phyloP scores from a whole-genome alignment of 179 eudicot genomes.

The Sideroxylon spinosum region DNA sequence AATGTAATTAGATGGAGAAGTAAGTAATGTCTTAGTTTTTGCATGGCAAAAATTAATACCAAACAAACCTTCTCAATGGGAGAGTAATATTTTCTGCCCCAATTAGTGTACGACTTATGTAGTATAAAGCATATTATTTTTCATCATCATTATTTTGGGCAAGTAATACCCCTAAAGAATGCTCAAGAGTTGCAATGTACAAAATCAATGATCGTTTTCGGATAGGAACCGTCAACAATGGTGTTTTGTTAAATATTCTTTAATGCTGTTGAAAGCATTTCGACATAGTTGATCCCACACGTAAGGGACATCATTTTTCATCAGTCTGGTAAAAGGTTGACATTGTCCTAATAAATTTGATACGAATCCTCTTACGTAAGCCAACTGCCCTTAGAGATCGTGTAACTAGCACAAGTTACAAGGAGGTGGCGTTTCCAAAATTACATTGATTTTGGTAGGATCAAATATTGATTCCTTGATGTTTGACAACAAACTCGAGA shows the following conservation, averaged over 20 bases:
- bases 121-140: not conserved
- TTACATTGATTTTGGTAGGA: too few species aligned
- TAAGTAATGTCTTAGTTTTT: not conserved
- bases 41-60: not conserved
- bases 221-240: not conserved
- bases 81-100: not conserved
- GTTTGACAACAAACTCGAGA: too few species aligned
- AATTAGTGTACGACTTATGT: not conserved
- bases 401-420: too few species aligned
- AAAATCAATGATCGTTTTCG: not conserved
- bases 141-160: not conserved
- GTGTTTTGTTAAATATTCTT: not conserved
- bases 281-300: too few species aligned
- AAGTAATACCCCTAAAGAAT: not conserved
- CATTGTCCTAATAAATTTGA: too few species aligned
- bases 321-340: too few species aligned
- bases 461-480: too few species aligned
- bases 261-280: too few species aligned
- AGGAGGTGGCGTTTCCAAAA: too few species aligned
- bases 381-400: too few species aligned
- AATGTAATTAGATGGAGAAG: not conserved
- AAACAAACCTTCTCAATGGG: not conserved
- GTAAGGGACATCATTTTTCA: too few species aligned
- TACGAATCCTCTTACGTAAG: too few species aligned
- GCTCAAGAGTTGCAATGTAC: not conserved